These are phyloP conservation scores for Tricholoma sp. DNA, from an alignment of 768 basidiomycete species.

Conservation along the genomic window DNA sequence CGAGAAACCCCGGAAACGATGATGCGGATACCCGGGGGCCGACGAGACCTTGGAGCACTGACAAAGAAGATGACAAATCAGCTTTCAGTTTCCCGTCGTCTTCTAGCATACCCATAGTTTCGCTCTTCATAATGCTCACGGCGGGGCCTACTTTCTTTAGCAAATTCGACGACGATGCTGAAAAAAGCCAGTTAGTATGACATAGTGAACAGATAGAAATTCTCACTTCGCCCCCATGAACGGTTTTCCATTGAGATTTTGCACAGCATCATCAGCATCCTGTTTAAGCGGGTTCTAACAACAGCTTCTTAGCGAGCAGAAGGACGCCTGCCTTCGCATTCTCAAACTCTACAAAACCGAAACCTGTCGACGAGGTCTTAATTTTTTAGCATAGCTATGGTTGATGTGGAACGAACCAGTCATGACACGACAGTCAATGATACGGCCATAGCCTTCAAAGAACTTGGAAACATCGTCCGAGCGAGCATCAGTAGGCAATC, in stretches of 20 bases:
- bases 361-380: conserved; percentile 47
- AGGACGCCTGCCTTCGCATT: conserved; percentile 53
- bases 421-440: conserved; percentile 92
- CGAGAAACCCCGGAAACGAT: conserved; percentile 86
- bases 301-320: background rate
- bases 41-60: conserved; percentile 59
- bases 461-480: conserved; percentile 82
- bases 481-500: conserved; percentile 79
- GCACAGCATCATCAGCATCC: conserved; percentile 94
- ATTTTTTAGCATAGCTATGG: conserved; percentile 11
- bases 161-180: conserved; percentile 95
- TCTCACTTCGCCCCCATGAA: conserved; percentile 85
- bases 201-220: background rate
- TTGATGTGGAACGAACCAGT: conserved; percentile 54
- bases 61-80: conserved; percentile 11
- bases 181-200: conserved; percentile 1
- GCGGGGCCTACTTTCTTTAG: conserved; percentile 86
- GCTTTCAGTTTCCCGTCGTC: background rate
- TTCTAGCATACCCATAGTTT: conserved; percentile 47
- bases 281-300: conserved; percentile 23
- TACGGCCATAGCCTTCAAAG: conserved; percentile 87
- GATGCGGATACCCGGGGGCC: conserved; percentile 79
- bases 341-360: conserved; percentile 97
- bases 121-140: conserved; percentile 68
- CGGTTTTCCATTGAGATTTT: conserved; percentile 79